phyloP scores from a whole-genome alignment of 1,139 yeast species.

The Taiozyma sp. region DNA sequence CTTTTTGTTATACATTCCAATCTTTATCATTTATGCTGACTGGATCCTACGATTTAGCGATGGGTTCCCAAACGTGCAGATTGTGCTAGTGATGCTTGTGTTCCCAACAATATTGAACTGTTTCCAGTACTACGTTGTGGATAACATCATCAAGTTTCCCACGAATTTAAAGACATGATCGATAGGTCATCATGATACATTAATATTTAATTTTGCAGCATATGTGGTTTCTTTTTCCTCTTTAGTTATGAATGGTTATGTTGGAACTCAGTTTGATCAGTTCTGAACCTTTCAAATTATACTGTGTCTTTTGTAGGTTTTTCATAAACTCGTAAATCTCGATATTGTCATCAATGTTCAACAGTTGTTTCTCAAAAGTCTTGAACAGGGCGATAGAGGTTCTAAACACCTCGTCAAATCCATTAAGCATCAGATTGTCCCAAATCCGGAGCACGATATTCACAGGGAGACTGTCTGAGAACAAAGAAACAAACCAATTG shows the following conservation, averaged over 20 bases:
- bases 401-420: conserved; percentile 32
- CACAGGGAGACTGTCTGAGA: conserved; percentile 49
- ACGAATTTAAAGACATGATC: background rate
- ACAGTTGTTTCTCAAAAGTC: conserved; percentile 33
- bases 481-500: conserved; percentile 57
- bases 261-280: conserved; percentile 13
- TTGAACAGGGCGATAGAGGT: conserved; percentile 40
- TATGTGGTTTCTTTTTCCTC: background rate
- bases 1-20: conserved; percentile 55
- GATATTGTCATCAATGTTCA: conserved; percentile 30
- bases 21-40: conserved; percentile 52
- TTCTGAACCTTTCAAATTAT: conserved; percentile 21
- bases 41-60: conserved; percentile 73
- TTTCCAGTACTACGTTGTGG: conserved; percentile 81
- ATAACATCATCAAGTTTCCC: conserved; percentile 69
- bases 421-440: conserved; percentile 43
- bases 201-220: background rate
- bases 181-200: background rate
- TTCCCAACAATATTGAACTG: conserved; percentile 80
- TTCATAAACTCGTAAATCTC: conserved; percentile 42
- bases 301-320: conserved; percentile 29
- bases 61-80: conserved; percentile 75
- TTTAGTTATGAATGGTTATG: background rate
- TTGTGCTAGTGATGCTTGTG: conserved; percentile 80
- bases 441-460: conserved; percentile 50